Evolutionary conservation across 73 alveolate genomes (phyloP).

Genomic region (Tetrahymena malaccensis): DNA sequence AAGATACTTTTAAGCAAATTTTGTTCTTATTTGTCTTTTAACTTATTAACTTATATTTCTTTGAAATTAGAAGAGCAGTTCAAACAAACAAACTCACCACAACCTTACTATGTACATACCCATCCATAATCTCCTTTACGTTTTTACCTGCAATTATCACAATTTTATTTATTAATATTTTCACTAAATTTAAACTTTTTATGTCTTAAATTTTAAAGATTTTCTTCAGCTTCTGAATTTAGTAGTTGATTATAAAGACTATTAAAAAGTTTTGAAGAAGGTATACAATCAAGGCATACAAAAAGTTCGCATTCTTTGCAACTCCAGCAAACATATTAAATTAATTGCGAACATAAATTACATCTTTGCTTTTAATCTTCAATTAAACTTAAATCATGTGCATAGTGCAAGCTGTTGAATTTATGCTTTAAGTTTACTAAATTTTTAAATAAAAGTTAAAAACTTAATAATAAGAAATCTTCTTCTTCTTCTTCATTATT

Average conservation of each 20-base stretch:
- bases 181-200: too few species aligned
- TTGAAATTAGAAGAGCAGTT: neutral
- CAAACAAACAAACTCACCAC: neutral
- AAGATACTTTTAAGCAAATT: neutral
- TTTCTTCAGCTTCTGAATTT: neutral
- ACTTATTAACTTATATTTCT: neutral
- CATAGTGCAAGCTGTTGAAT: neutral
- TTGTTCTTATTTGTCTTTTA: neutral
- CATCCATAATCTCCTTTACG: neutral
- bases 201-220: neutral
- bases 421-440: neutral
- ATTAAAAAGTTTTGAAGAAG: neutral
- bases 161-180: too few species aligned
- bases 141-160: neutral
- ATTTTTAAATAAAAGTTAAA: too few species aligned
- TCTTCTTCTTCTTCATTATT: neutral
- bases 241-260: neutral
- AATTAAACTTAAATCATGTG: neutral
- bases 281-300: neutral
- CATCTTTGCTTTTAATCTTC: neutral
- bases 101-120: neutral
- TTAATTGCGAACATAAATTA: neutral
- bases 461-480: neutral
- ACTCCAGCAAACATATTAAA: neutral
- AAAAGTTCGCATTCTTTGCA: neutral